Conservation (phyloP, 164 flowering plant genomes). For the Litsea cubeba region DNA sequence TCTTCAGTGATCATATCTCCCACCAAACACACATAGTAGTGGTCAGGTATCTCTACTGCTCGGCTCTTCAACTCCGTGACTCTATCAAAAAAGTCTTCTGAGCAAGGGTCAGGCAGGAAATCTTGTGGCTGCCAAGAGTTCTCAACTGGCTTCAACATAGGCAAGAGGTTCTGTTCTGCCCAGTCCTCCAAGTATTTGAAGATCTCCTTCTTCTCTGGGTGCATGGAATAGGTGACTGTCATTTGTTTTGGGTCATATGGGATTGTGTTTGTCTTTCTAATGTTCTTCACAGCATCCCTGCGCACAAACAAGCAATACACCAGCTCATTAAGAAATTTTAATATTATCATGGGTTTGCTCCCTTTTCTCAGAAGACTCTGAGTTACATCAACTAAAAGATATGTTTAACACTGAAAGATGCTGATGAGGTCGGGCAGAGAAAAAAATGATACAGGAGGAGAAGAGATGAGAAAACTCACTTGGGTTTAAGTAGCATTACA, state of each 20-base stretch:
- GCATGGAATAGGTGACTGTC: constrained; percentile 23
- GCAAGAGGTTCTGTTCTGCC: constrained; percentile 36
- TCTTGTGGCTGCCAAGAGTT: constrained; percentile 52
- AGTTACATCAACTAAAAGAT: too few species aligned
- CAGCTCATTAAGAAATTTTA: too few species aligned
- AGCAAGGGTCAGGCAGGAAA: constrained; percentile 37
- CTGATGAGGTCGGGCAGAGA: too few species aligned
- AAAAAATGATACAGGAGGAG: too few species aligned
- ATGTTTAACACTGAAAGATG: too few species aligned
- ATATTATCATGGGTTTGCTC: too few species aligned
- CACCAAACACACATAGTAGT: constrained; percentile 10
- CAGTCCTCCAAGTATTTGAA: constrained; percentile 27
- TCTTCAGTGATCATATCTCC: constrained; percentile 38
- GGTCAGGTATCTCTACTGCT: constrained; percentile 10
- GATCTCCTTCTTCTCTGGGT: constrained; percentile 30
- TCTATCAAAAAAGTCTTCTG: constrained; percentile 43
- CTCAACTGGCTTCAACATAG: constrained; percentile 45
- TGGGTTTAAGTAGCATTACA: too few species aligned
- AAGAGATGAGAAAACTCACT: too few species aligned
- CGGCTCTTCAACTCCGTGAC: constrained; percentile 24
- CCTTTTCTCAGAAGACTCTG: too few species aligned
- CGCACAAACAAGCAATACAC: too few species aligned
- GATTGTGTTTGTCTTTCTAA: not conserved
- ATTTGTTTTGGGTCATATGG: constrained; percentile 2
- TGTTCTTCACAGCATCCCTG: not conserved